These are phyloP conservation scores for Naematelia aurantialba DNA, from an alignment of 768 basidiomycete genomes.

Conservation along the genomic window DNA sequence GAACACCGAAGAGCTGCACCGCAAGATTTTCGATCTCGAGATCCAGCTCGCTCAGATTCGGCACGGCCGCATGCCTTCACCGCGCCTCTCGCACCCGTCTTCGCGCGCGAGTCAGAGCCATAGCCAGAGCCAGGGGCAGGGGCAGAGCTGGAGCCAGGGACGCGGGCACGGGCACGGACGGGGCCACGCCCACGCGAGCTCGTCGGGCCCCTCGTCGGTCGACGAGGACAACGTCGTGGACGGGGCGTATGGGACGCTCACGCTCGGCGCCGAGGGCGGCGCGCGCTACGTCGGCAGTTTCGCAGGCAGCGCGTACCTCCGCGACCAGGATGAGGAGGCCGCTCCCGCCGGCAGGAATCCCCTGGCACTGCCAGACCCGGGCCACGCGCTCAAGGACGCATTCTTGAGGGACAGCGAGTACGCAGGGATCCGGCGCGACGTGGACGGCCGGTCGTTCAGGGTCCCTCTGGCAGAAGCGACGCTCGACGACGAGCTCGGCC, in stretches of 20 bases:
- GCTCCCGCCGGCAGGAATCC: not conserved
- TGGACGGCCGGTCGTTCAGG: not conserved
- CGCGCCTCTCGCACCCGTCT: constrained; percentile 37
- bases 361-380: not conserved
- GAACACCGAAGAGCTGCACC: constrained; percentile 35
- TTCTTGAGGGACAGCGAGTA: not conserved
- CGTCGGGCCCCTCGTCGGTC: not conserved
- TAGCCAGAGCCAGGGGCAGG: constrained; percentile 24
- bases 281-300: constrained; percentile 43
- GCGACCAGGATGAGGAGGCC: not conserved
- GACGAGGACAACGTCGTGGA: constrained; percentile 23
- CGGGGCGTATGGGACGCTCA: constrained; percentile 43
- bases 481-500: not conserved
- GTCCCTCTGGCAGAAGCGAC: not conserved
- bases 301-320: constrained; percentile 42
- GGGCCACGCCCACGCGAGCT: constrained; percentile 3
- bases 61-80: constrained; percentile 38
- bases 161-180: too few relatives aligned
- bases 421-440: too few relatives aligned
- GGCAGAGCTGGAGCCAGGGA: too few relatives aligned
- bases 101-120: constrained; percentile 36
- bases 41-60: constrained; percentile 42
- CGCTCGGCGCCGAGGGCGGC: constrained; percentile 40
- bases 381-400: not conserved
- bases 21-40: constrained; percentile 2